phyloP scores from a whole-genome alignment of 371 early-diverging fungal species.

The Mucor lusitanicus region DNA sequence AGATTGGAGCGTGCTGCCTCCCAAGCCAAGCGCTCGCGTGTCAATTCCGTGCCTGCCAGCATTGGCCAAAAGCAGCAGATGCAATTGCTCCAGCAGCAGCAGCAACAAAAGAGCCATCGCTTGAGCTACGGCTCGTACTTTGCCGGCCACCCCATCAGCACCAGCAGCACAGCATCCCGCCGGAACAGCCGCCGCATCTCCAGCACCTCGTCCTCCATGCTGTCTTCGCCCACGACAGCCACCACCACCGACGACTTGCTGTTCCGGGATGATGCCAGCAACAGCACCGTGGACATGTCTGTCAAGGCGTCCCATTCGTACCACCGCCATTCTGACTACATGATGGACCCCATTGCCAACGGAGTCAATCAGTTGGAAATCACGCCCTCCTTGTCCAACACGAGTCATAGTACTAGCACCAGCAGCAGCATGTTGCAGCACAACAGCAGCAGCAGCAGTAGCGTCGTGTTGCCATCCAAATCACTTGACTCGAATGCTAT shows the following conservation, averaged over 20 bases:
- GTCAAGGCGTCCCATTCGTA: not conserved
- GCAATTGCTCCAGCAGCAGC: constrained; percentile 15
- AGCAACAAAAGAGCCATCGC: constrained; percentile 20
- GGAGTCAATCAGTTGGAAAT: constrained; percentile 39
- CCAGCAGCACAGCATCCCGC: constrained; percentile 3
- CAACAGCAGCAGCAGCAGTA: not conserved
- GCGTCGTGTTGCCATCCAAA: constrained; percentile 21
- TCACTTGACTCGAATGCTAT: constrained; percentile 43
- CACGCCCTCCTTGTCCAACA: constrained; percentile 12
- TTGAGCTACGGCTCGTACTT: constrained; percentile 29
- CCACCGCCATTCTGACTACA: constrained; percentile 8
- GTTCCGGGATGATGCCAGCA: not conserved
- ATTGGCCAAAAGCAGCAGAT: constrained; percentile 29
- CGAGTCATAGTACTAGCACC: constrained; percentile 3
- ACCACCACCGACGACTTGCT: not conserved
- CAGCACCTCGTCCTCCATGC: constrained; percentile 10
- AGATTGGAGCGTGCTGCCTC: constrained; percentile 19
- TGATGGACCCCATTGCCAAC: constrained; percentile 25
- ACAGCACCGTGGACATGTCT: not conserved
- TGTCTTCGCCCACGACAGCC: not conserved
- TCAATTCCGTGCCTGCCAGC: constrained; percentile 39
- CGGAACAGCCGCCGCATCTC: not conserved
- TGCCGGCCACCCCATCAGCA: not conserved
- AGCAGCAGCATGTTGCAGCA: not conserved
- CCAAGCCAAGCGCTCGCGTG: constrained; percentile 39